Percentiles rank a stretch among this genome's conserved stretches.
Evolutionary conservation across 192 early-diverging fungal genomes (phyloP).

Genomic region (Radiomyces spectabilis): DNA sequence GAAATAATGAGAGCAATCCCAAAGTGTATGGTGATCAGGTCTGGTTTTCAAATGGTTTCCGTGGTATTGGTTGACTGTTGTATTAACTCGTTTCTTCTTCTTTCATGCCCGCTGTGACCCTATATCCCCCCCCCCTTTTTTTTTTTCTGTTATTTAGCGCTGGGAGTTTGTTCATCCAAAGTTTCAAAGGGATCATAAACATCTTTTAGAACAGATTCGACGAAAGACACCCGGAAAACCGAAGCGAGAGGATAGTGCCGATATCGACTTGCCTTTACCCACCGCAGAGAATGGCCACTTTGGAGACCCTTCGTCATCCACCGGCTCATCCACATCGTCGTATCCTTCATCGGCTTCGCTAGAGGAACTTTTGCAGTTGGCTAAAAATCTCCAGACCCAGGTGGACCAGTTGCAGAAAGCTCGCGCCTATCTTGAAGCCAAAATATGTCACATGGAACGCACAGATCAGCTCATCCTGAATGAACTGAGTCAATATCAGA

Average conservation of each 20-base stretch:
- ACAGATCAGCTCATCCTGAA: slow-evolving; percentile 9
- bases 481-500: slow-evolving; percentile 35
- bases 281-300: too few relatives aligned
- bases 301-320: too few relatives aligned
- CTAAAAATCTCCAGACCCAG: slow-evolving; percentile 4
- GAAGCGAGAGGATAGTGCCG: not conserved
- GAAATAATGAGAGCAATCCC: slow-evolving; percentile 39
- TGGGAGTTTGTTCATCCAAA: slow-evolving; percentile 69
- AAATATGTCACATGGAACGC: not conserved
- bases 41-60: too few relatives aligned
- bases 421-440: not conserved
- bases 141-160: slow-evolving; percentile 24
- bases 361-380: not conserved
- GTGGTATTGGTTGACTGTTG: not conserved
- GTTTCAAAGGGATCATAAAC: slow-evolving; percentile 49
- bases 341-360: too few relatives aligned
- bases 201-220: slow-evolving; percentile 48
- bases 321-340: too few relatives aligned
- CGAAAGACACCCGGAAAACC: slow-evolving; percentile 9
- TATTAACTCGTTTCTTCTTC: not conserved
- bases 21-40: slow-evolving; percentile 49
- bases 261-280: too few relatives aligned
- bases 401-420: slow-evolving; percentile 6
- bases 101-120: not conserved
- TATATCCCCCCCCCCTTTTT: not conserved